These are phyloP conservation scores for Pythium phragmiticola DNA, from an alignment of 352 stramenopile species.

Conservation along the genomic window DNA sequence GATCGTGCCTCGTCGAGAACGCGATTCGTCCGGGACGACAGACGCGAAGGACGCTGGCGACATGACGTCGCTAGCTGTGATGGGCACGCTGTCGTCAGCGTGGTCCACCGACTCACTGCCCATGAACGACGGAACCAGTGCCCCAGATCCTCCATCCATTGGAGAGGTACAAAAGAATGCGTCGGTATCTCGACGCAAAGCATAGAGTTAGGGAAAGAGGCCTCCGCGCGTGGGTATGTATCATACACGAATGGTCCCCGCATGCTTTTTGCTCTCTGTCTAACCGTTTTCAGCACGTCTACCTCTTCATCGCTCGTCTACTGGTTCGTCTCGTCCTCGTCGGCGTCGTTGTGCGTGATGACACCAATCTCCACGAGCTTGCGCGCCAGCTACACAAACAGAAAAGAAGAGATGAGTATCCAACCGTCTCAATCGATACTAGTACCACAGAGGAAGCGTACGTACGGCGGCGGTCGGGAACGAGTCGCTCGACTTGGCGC, in stretches of 20 bases:
- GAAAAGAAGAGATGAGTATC: background rate
- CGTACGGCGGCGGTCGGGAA: slow-evolving; percentile 64
- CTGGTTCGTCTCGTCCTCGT: slow-evolving; percentile 33
- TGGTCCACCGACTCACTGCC: slow-evolving; percentile 27
- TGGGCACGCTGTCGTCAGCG: slow-evolving; percentile 4
- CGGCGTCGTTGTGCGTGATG: slow-evolving; percentile 43
- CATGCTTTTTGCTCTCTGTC: background rate
- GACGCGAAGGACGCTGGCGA: background rate
- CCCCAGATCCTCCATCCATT: background rate
- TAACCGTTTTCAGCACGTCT: background rate
- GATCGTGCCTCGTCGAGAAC: background rate
- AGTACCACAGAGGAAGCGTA: background rate
- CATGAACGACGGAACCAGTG: slow-evolving; percentile 5
- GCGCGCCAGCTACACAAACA: slow-evolving; percentile 46
- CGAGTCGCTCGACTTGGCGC: slow-evolving; percentile 46
- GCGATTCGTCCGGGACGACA: background rate
- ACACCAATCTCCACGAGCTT: slow-evolving; percentile 61
- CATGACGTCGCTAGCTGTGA: background rate
- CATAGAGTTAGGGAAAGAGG: background rate
- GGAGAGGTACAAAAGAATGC: background rate
- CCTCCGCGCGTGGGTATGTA: background rate
- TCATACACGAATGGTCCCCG: background rate
- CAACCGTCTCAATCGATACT: background rate
- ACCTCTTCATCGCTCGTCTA: background rate
- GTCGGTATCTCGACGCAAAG: slow-evolving; percentile 4